A percentile compares a stretch with the other conserved stretches of the same genome.
phyloP scores from a whole-genome alignment of 2,329 filamentous ascomycete genomes.

The Aureobasidium sp. region DNA sequence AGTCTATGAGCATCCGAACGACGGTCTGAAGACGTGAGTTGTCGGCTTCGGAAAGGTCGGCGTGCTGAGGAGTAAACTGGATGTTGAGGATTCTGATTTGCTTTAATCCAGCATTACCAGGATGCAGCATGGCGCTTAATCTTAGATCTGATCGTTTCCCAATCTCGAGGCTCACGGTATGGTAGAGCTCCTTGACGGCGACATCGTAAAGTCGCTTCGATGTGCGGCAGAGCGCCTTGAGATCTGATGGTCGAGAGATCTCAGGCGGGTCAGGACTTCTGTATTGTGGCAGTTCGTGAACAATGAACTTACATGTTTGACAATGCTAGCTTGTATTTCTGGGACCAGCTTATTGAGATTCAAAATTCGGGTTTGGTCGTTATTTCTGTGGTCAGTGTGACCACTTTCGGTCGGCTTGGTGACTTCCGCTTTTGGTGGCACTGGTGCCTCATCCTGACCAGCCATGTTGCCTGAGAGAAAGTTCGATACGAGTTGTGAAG shows the following conservation, averaged over 20 bases:
- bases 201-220: conserved; percentile 42
- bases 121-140: conserved; percentile 40
- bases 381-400: not conserved
- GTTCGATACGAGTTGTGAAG: not conserved
- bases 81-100: conserved; percentile 41
- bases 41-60: conserved; percentile 31
- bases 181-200: conserved; percentile 40
- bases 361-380: no score
- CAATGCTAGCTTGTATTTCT: not conserved
- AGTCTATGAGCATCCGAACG: conserved; percentile 40
- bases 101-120: conserved; percentile 41
- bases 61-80: conserved; percentile 32
- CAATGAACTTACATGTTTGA: not conserved
- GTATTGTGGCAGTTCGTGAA: no score
- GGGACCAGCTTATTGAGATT: not conserved
- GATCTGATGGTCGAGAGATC: conserved; percentile 41
- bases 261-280: conserved; percentile 18
- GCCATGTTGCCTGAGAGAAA: not conserved
- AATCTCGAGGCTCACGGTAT: conserved; percentile 41
- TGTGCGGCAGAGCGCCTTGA: conserved; percentile 41
- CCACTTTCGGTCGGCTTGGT: not conserved
- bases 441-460: not conserved
- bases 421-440: not conserved
- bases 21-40: conserved; percentile 33
- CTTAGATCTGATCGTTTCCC: conserved; percentile 38